phyloP scores from a whole-genome alignment of 2,329 filamentous ascomycete genomes.

The Lojkania enalia region DNA sequence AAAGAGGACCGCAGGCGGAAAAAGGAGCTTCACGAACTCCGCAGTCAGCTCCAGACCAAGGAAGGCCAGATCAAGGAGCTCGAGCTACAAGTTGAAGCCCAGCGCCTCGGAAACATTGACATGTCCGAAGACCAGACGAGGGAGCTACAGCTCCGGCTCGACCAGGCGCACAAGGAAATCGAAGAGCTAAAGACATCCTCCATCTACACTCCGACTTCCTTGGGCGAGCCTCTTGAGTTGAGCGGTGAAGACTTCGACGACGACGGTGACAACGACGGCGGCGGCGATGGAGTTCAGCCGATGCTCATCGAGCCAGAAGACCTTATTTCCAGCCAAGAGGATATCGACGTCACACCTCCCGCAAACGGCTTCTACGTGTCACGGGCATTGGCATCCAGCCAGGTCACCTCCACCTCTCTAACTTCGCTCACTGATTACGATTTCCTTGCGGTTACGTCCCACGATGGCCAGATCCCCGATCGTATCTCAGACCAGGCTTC shows the following conservation, averaged over 20 bases:
- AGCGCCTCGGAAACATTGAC: conserved; percentile 44
- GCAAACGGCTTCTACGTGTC: conserved; percentile 33
- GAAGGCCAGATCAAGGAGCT: conserved; percentile 44
- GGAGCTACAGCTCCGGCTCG: conserved; percentile 40
- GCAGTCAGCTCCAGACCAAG: conserved; percentile 41
- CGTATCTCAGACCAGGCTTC: conserved; percentile 42
- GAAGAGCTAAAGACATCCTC: conserved; percentile 39
- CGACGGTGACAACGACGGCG: conserved; percentile 33
- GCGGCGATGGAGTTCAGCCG: conserved; percentile 25
- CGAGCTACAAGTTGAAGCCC: conserved; percentile 40
- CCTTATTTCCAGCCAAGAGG: conserved; percentile 34
- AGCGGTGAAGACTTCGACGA: conserved; percentile 26
- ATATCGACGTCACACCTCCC: conserved; percentile 27
- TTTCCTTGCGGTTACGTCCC: conserved; percentile 26
- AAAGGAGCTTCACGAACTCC: conserved; percentile 40
- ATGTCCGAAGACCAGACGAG: conserved; percentile 41
- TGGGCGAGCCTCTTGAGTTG: conserved; percentile 21
- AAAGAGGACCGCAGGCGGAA: conserved; percentile 39
- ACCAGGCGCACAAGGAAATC: conserved; percentile 35
- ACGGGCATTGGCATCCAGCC: conserved; percentile 25
- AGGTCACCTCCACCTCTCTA: conserved; percentile 16
- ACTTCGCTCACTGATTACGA: conserved; percentile 28
- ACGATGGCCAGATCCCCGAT: conserved; percentile 21
- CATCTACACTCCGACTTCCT: conserved; percentile 32
- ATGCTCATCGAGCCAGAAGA: conserved; percentile 41